A percentile compares a stretch with the other conserved stretches of the same genome.
These are phyloP conservation scores for Plectosphaerella sp. DNA, from an alignment of 2,329 filamentous ascomycete genomes.

Conservation along the genomic window DNA sequence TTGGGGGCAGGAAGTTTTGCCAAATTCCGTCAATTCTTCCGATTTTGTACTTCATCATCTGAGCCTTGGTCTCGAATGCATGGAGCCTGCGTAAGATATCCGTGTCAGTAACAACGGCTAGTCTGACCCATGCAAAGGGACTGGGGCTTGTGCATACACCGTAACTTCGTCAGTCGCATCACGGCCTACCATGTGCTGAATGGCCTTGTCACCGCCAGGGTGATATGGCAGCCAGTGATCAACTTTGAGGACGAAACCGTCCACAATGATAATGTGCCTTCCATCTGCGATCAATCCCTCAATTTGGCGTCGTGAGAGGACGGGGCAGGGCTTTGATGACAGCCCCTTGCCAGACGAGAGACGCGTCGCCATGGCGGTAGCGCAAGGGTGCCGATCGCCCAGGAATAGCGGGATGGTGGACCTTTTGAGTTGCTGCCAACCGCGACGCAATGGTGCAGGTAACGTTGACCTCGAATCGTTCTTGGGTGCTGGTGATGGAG, in stretches of 20 bases:
- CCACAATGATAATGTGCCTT: constrained; percentile 72
- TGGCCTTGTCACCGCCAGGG: constrained; percentile 86
- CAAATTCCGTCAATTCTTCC: constrained; percentile 77
- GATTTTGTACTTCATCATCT: constrained; percentile 80
- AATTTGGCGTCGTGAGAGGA: constrained; percentile 43
- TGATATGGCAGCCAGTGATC: constrained; percentile 88
- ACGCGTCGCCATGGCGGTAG: neutral
- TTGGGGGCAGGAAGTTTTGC: constrained; percentile 85
- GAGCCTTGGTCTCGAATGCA: constrained; percentile 67
- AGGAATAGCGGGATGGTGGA: no score
- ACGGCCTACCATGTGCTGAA: constrained; percentile 87
- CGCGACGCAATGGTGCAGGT: no score
- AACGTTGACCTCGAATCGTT: no score
- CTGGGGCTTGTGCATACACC: constrained; percentile 54
- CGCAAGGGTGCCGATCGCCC: no score
- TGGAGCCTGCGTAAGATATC: constrained; percentile 60
- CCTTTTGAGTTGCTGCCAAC: no score
- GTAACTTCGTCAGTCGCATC: constrained; percentile 94
- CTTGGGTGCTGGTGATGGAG: no score
- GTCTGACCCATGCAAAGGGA: neutral
- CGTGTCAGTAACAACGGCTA: constrained; percentile 7
- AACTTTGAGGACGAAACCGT: constrained; percentile 77
- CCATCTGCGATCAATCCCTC: constrained; percentile 83
- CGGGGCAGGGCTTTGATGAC: neutral
- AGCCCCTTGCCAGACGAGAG: no score